Conservation (phyloP, 441 rosid genomes). For the Populus tomentosa region DNA sequence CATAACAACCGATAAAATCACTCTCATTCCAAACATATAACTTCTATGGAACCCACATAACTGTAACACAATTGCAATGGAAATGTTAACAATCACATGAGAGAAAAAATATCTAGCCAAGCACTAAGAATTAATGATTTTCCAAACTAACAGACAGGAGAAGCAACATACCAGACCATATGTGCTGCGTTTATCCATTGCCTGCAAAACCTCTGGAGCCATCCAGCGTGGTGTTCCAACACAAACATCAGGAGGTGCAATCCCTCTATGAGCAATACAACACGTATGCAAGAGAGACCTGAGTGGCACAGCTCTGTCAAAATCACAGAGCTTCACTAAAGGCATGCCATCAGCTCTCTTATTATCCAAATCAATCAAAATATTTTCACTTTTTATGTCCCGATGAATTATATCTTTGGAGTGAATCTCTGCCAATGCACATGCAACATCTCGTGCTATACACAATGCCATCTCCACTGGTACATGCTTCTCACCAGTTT, state of each 20-base stretch:
- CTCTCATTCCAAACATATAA: not conserved
- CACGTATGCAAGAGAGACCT: constrained; percentile 71
- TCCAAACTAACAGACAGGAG: constrained; percentile 6
- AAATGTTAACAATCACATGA: not conserved
- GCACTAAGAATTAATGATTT: not conserved
- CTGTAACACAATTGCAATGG: not conserved
- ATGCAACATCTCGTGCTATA: constrained; percentile 71
- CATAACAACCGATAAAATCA: not conserved
- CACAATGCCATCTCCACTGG: constrained; percentile 60
- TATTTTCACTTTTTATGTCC: constrained; percentile 92
- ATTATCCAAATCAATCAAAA: constrained; percentile 70
- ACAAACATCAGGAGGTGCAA: constrained; percentile 76
- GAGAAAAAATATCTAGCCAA: not conserved
- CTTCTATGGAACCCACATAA: not conserved
- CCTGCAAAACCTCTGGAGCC: constrained; percentile 91
- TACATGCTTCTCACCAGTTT: constrained; percentile 62
- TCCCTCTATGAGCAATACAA: constrained; percentile 76
- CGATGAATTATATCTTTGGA: constrained; percentile 90
- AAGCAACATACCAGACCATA: constrained; percentile 71
- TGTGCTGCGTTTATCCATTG: constrained; percentile 54
- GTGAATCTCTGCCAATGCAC: constrained; percentile 79
- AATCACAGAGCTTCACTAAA: constrained; percentile 89
- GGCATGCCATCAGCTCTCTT: constrained; percentile 57
- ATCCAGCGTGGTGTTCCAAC: constrained; percentile 99
- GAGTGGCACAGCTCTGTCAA: constrained; percentile 95